Percentiles rank a stretch among this genome's conserved stretches.
These are phyloP conservation scores for Cladophialophora carrionii DNA, from an alignment of 2,329 filamentous ascomycete species.

Conservation along the genomic window DNA sequence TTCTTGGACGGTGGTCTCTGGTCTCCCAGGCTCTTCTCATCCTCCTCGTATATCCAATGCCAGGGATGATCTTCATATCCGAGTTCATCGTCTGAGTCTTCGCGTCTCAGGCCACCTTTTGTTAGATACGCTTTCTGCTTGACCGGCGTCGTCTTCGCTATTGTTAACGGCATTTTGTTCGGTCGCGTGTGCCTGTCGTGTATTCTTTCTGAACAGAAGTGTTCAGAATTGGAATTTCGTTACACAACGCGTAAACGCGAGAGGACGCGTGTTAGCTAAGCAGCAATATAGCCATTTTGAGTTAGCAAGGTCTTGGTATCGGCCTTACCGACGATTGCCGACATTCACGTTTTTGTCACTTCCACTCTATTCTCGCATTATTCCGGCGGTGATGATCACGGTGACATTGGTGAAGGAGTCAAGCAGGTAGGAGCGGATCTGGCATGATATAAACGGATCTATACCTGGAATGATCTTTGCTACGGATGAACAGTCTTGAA, in stretches of 20 bases:
- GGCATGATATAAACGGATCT: neutral
- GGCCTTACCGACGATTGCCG: neutral
- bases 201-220: neutral
- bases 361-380: neutral
- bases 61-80: slow-evolving; percentile 72
- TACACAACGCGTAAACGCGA: neutral
- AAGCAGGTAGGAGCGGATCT: neutral
- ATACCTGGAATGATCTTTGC: neutral
- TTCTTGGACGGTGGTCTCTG: slow-evolving; percentile 36
- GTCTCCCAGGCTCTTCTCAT: slow-evolving; percentile 33
- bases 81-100: slow-evolving; percentile 88
- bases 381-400: neutral
- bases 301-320: neutral
- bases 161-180: neutral
- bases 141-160: slow-evolving; percentile 20
- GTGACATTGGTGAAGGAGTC: neutral
- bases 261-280: slow-evolving; percentile 14
- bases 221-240: neutral
- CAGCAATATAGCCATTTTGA: neutral
- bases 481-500: neutral
- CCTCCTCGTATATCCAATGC: slow-evolving; percentile 73
- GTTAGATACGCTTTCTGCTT: slow-evolving; percentile 53
- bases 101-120: slow-evolving; percentile 66
- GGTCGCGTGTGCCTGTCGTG: too few species aligned
- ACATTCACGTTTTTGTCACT: neutral